Percentiles rank a stretch among this genome's conserved stretches.
Evolutionary conservation across 2,329 filamentous ascomycete species (phyloP).

Genomic region (Basipetospora chlamydospora): DNA sequence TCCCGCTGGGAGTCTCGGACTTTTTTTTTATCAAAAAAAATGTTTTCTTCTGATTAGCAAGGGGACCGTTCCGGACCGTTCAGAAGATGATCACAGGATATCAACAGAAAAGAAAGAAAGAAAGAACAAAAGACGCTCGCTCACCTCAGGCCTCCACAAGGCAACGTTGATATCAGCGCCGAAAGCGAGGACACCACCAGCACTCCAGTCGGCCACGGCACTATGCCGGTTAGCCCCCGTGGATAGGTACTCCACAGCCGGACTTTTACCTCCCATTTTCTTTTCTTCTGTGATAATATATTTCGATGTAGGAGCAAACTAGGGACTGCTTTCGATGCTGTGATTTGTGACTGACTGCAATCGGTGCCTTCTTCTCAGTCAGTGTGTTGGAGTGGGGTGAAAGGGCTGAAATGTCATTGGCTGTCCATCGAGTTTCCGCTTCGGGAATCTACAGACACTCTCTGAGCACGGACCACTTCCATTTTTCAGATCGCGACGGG

Average conservation of each 20-base stretch:
- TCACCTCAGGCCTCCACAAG: slow-evolving; percentile 68
- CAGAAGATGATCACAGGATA: no score
- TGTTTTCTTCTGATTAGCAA: no score
- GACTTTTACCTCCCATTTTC: slow-evolving; percentile 14
- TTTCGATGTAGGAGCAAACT: no score
- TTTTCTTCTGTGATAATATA: no score
- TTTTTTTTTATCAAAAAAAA: slow-evolving; percentile 13
- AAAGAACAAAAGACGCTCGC: no score
- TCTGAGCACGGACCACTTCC: slow-evolving; percentile 2
- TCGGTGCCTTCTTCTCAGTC: no score
- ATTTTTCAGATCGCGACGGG: slow-evolving; percentile 2
- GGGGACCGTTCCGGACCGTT: no score
- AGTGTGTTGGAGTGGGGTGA: neutral
- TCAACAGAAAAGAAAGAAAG: no score
- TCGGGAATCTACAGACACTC: neutral
- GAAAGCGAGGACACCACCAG: slow-evolving; percentile 62
- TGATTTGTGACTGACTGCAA: no score
- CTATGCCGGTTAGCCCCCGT: slow-evolving; percentile 85
- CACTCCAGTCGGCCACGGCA: slow-evolving; percentile 78
- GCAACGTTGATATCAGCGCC: slow-evolving; percentile 82
- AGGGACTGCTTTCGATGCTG: no score
- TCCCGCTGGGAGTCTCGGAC: slow-evolving; percentile 33
- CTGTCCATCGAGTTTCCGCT: neutral
- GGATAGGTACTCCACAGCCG: slow-evolving; percentile 43
- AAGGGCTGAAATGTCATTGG: neutral